Evolutionary conservation across 352 stramenopile species (phyloP).

Genomic region (Phytophthora agathidicida): DNA sequence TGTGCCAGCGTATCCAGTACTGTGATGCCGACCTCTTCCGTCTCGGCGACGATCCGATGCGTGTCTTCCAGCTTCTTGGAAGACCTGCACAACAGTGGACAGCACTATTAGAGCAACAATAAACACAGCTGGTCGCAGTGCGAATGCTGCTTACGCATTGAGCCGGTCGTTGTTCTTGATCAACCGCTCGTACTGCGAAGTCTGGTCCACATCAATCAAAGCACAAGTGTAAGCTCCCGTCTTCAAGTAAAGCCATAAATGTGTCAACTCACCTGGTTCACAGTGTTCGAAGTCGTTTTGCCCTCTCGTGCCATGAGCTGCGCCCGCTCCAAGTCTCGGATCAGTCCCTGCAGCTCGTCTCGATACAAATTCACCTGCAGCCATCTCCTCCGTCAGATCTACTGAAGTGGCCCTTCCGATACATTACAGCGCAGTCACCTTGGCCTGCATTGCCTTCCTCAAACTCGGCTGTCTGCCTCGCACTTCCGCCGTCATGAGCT

Average conservation of each 20-base stretch:
- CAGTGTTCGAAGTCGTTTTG: constrained; percentile 31
- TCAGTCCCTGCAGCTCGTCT: constrained; percentile 70
- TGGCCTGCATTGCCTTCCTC: constrained; percentile 77
- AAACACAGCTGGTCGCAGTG: constrained; percentile 46
- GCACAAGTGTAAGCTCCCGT: neutral
- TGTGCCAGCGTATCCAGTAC: constrained; percentile 74
- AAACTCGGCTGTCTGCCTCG: constrained; percentile 60
- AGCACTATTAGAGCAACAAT: neutral
- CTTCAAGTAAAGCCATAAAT: neutral
- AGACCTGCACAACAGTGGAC: constrained; percentile 38
- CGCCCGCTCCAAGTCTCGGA: constrained; percentile 71
- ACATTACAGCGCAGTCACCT: constrained; percentile 41
- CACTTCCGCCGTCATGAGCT: constrained; percentile 82
- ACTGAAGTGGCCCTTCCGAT: neutral
- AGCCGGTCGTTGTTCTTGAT: constrained; percentile 71
- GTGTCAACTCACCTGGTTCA: constrained; percentile 34
- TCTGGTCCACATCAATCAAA: constrained; percentile 27
- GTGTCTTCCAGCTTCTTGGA: constrained; percentile 67
- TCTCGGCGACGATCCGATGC: constrained; percentile 70
- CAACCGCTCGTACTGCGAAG: constrained; percentile 74
- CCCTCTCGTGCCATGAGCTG: constrained; percentile 68
- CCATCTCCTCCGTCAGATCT: neutral
- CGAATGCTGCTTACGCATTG: too few species aligned
- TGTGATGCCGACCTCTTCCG: constrained; percentile 70
- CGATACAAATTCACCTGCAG: constrained; percentile 70